These are phyloP conservation scores for Rhodotorula sp. DNA, from an alignment of 1,284 basidiomycete species.

Conservation along the genomic window DNA sequence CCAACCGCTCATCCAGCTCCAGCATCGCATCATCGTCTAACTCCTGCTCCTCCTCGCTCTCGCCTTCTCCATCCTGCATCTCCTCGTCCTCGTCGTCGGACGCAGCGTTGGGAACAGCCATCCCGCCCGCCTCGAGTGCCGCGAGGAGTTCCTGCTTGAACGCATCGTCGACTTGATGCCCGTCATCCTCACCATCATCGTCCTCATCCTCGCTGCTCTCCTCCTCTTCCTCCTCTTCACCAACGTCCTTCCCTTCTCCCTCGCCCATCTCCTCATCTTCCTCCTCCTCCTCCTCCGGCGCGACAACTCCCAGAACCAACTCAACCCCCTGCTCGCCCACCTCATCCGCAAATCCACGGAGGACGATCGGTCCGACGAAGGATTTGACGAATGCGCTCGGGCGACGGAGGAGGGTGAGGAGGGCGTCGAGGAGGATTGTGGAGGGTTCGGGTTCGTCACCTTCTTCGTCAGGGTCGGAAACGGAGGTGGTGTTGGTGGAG, in stretches of 20 bases:
- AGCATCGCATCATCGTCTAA: conserved; percentile 99
- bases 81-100: conserved; percentile 54
- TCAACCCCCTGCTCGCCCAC: conserved; percentile 74
- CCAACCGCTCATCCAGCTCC: conserved; percentile 88
- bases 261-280: conserved; percentile 50
- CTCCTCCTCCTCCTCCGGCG: conserved; percentile 44
- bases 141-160: conserved; percentile 61
- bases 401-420: conserved; percentile 84
- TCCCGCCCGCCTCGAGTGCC: conserved; percentile 69
- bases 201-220: conserved; percentile 51
- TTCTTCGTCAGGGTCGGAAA: too few species aligned
- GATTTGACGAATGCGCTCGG: conserved; percentile 77
- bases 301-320: conserved; percentile 56
- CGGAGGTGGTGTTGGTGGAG: too few species aligned
- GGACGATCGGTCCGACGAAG: conserved; percentile 71
- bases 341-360: conserved; percentile 68
- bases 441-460: conserved; percentile 59
- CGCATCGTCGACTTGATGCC: conserved; percentile 54
- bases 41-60: conserved; percentile 62
- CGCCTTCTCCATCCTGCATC: conserved; percentile 49
- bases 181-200: conserved; percentile 48
- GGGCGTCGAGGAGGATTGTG: conserved; percentile 79
- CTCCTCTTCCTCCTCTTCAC: neutral
- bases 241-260: conserved; percentile 47
- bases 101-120: conserved; percentile 56